These are phyloP conservation scores for Hypoxylon sp. DNA, from an alignment of 2,329 filamentous ascomycete genomes.

Conservation along the genomic window DNA sequence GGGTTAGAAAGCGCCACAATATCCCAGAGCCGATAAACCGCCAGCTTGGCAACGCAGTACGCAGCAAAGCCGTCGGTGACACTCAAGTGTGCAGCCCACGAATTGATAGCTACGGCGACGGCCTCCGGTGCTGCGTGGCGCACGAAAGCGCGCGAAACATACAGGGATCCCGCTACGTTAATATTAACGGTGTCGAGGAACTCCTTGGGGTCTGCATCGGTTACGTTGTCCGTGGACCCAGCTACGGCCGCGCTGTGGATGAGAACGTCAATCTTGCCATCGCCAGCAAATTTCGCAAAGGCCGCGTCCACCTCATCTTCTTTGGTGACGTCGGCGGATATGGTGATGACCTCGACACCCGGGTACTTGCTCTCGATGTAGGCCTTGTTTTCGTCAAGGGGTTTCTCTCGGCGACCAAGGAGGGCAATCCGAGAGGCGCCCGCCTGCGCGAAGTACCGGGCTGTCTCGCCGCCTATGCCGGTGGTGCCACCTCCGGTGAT, in stretches of 20 bases:
- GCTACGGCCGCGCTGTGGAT: conserved; percentile 50
- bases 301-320: conserved; percentile 45
- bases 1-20: conserved; percentile 53
- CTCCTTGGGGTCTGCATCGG: conserved; percentile 42
- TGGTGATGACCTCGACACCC: conserved; percentile 46
- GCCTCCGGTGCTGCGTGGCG: conserved; percentile 44
- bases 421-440: conserved; percentile 55
- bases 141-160: conserved; percentile 49
- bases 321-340: conserved; percentile 47
- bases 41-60: conserved; percentile 56
- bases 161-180: conserved; percentile 48
- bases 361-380: conserved; percentile 35
- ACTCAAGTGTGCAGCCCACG: conserved; percentile 48
- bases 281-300: conserved; percentile 44
- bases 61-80: conserved; percentile 41
- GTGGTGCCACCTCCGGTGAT: conserved; percentile 54
- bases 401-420: conserved; percentile 51
- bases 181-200: conserved; percentile 47
- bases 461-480: conserved; percentile 56
- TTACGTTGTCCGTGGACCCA: conserved; percentile 42
- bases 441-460: conserved; percentile 53
- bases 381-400: conserved; percentile 50
- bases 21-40: conserved; percentile 53
- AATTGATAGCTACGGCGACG: conserved; percentile 49
- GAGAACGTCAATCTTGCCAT: conserved; percentile 51